Percentiles rank a stretch among this genome's conserved stretches.
Evolutionary conservation across 176 grass and related monocot genomes (phyloP).

Genomic region (Dactylis glomerata): DNA sequence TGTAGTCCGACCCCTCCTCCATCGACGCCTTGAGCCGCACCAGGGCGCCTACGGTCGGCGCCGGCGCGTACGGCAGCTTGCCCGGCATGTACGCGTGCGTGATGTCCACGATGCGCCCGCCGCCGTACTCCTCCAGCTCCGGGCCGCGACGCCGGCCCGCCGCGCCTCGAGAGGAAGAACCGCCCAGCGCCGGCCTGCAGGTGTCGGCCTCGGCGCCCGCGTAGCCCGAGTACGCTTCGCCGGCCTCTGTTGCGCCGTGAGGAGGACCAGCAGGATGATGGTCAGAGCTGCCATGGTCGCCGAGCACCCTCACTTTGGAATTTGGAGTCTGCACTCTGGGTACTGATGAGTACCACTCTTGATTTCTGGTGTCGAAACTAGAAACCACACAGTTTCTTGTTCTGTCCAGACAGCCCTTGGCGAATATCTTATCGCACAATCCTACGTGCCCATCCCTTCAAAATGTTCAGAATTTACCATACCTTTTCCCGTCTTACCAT

Average conservation of each 20-base stretch:
- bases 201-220: not conserved
- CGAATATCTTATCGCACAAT: too few relatives aligned
- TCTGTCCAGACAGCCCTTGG: too few relatives aligned
- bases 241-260: not conserved
- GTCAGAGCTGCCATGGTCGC: not conserved
- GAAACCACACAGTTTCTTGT: too few relatives aligned
- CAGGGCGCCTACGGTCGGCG: conserved; percentile 33
- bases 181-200: not conserved
- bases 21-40: conserved; percentile 58
- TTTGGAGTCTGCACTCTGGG: not conserved
- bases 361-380: too few relatives aligned
- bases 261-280: not conserved
- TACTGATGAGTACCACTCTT: not conserved
- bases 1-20: conserved; percentile 59
- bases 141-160: too few relatives aligned
- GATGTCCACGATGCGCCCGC: conserved; percentile 71
- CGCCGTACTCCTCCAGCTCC: conserved; percentile 49
- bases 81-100: conserved; percentile 68
- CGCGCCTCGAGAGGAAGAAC: too few relatives aligned
- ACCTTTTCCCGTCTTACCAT: too few relatives aligned
- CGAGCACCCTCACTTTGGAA: not conserved
- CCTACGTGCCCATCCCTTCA: too few relatives aligned
- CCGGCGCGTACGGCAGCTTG: conserved; percentile 36
- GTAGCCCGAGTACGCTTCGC: conserved; percentile 31
- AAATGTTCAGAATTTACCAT: too few relatives aligned